Conservation (phyloP, 2,329 filamentous ascomycete genomes). For the Fusarium decemcellulare region DNA sequence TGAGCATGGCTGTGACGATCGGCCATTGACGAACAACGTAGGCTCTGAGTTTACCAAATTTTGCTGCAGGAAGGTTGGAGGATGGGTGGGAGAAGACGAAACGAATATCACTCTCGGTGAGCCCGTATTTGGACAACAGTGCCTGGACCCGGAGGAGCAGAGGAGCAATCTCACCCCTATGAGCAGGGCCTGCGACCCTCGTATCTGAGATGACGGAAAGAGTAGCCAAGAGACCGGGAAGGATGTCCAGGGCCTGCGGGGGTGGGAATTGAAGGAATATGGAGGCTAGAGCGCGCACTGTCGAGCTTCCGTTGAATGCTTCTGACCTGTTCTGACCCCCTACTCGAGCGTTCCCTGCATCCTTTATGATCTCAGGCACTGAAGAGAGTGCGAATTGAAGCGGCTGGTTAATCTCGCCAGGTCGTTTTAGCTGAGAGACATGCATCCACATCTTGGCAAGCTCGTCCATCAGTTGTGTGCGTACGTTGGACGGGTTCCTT, state of each 20-base stretch:
- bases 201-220: slow-evolving; percentile 50
- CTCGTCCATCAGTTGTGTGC: slow-evolving; percentile 45
- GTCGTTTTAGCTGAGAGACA: slow-evolving; percentile 52
- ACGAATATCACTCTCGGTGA: slow-evolving; percentile 38
- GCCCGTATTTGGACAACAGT: slow-evolving; percentile 35
- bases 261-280: slow-evolving; percentile 51
- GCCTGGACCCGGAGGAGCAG: slow-evolving; percentile 47
- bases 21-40: slow-evolving; percentile 52
- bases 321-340: background rate
- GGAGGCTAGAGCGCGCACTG: slow-evolving; percentile 44
- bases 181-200: slow-evolving; percentile 24
- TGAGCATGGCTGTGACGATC: slow-evolving; percentile 40
- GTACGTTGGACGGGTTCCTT: slow-evolving; percentile 26
- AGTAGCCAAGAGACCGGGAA: slow-evolving; percentile 53
- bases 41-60: slow-evolving; percentile 35
- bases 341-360: slow-evolving; percentile 14
- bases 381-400: slow-evolving; percentile 51
- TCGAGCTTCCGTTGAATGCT: background rate
- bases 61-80: slow-evolving; percentile 34
- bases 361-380: slow-evolving; percentile 45
- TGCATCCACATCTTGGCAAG: slow-evolving; percentile 55
- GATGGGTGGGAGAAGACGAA: slow-evolving; percentile 28
- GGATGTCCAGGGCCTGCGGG: slow-evolving; percentile 41
- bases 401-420: slow-evolving; percentile 38
- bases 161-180: slow-evolving; percentile 44